Percentiles rank a stretch among this genome's conserved stretches.
phyloP scores from a whole-genome alignment of 129 eudicot species.

The Artemisia tridentata region DNA sequence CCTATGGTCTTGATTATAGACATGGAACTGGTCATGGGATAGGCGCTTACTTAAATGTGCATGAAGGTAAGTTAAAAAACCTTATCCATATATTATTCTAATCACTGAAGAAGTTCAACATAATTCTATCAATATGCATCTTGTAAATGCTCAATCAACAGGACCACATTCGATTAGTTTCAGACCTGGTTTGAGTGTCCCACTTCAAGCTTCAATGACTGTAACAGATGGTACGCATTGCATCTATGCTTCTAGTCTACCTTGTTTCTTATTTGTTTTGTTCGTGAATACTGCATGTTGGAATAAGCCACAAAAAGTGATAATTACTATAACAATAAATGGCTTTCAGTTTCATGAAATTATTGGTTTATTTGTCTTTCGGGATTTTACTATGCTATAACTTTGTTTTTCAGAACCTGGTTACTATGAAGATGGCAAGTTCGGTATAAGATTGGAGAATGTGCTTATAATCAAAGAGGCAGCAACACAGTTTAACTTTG shows the following conservation, averaged over 20 bases:
- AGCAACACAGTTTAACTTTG: conserved; percentile 77
- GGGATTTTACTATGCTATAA: neutral
- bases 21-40: conserved; percentile 99
- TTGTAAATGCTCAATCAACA: conserved; percentile 25
- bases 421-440: conserved; percentile 94
- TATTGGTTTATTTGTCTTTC: neutral
- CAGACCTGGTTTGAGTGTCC: conserved; percentile 80
- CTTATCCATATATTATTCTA: neutral
- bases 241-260: conserved; percentile 10
- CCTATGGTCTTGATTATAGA: conserved; percentile 95
- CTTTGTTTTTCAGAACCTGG: conserved; percentile 76
- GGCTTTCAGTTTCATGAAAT: neutral
- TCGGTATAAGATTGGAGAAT: conserved; percentile 92
- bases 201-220: conserved; percentile 92
- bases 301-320: neutral
- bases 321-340: neutral
- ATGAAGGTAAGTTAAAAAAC: conserved; percentile 66
- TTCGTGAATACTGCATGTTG: neutral
- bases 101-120: neutral
- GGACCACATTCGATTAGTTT: conserved; percentile 94
- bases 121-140: conserved; percentile 5
- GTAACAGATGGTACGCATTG: conserved; percentile 76
- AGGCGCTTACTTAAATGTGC: conserved; percentile 90
- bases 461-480: conserved; percentile 88
- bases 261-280: neutral